Conservation (phyloP, 768 basidiomycete species). For the Hemileccinum impolitum region DNA sequence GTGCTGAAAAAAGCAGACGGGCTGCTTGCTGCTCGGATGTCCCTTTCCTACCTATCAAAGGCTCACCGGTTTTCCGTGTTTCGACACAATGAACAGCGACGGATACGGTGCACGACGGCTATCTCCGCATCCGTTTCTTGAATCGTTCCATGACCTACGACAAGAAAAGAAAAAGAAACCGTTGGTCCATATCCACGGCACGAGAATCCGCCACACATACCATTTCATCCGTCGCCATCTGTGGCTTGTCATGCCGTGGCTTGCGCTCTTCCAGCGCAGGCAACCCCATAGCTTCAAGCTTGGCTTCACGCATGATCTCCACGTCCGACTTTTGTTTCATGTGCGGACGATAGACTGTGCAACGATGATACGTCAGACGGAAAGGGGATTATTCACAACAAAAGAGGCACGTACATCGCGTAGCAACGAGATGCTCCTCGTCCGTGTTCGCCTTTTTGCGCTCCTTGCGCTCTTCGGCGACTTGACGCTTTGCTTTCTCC, state of each 20-base stretch:
- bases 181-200: no score
- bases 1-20: not conserved
- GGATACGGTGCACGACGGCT: conserved; percentile 9
- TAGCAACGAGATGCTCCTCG: conserved; percentile 81
- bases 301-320: conserved; percentile 84
- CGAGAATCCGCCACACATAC: conserved; percentile 40
- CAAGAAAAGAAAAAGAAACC: not conserved
- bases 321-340: conserved; percentile 82
- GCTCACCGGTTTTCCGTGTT: no score
- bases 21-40: not conserved
- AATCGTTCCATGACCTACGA: conserved; percentile 92
- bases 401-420: conserved; percentile 67
- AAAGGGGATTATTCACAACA: not conserved
- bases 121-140: conserved; percentile 93
- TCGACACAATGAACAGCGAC: no score
- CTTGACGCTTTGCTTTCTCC: conserved; percentile 89
- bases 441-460: conserved; percentile 54
- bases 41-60: not conserved
- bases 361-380: not conserved
- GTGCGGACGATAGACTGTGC: conserved; percentile 79
- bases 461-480: conserved; percentile 70
- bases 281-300: conserved; percentile 81
- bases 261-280: conserved; percentile 41
- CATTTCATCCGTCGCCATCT: conserved; percentile 89
- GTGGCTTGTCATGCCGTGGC: conserved; percentile 52